Percentiles rank a stretch among this genome's conserved stretches.
Evolutionary conservation across 139 green algal species (phyloP).

Genomic region (Auxenochlorella protothecoides): DNA sequence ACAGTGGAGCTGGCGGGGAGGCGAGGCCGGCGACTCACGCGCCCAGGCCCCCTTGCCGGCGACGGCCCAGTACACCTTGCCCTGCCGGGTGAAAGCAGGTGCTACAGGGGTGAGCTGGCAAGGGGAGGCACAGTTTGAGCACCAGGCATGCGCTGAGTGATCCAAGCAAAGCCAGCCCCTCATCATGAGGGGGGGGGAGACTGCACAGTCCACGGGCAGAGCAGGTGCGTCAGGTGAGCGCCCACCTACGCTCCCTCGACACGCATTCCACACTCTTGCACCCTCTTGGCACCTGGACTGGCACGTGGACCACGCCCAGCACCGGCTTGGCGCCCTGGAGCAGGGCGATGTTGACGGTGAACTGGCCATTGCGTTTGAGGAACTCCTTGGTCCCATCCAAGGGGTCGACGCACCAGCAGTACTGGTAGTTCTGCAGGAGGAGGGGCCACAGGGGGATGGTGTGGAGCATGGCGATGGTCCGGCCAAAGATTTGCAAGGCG

Average conservation of each 20-base stretch:
- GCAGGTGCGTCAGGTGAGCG: no score
- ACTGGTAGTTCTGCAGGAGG: conserved; percentile 43
- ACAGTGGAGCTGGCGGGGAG: conserved; percentile 14
- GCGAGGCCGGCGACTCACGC: conserved; percentile 10
- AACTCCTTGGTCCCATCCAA: conserved; percentile 90
- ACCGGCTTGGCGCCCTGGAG: conserved; percentile 42
- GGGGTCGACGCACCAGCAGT: conserved; percentile 75
- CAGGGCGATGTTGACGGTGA: conserved; percentile 85
- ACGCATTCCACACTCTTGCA: background rate
- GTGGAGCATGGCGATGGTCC: background rate
- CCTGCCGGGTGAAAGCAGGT: background rate
- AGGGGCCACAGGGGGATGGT: background rate
- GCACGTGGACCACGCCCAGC: conserved; percentile 76
- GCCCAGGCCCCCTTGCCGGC: conserved; percentile 62
- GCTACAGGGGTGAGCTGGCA: background rate
- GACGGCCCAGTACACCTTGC: conserved; percentile 57
- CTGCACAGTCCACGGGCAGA: no score
- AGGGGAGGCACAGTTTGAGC: background rate
- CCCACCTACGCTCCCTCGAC: no score
- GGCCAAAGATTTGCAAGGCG: background rate
- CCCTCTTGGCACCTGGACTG: conserved; percentile 17
- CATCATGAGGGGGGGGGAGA: background rate
- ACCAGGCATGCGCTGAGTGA: background rate
- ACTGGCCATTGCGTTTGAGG: conserved; percentile 79
- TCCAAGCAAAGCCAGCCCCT: background rate